A percentile compares a stretch with the other conserved stretches of the same genome.
These are phyloP conservation scores for Paramecium biaurelia DNA, from an alignment of 73 alveolate genomes.

Conservation along the genomic window DNA sequence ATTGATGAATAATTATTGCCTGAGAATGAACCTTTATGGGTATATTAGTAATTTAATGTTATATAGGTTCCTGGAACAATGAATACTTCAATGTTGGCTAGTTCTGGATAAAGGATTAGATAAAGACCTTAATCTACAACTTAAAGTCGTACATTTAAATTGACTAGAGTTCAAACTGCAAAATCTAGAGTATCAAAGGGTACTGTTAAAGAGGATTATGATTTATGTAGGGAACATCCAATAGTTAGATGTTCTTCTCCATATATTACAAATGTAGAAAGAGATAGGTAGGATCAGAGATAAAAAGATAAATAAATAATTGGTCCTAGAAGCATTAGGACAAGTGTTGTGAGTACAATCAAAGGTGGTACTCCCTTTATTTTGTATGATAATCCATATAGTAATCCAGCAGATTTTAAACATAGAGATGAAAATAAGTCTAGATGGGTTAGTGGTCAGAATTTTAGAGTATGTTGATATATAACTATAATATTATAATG, in stretches of 20 bases:
- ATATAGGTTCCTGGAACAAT: conserved; percentile 37
- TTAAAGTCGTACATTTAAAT: conserved; percentile 13
- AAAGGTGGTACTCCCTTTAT: neutral
- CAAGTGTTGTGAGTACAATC: neutral
- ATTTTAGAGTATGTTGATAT: conserved; percentile 1
- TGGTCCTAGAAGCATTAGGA: conserved; percentile 31
- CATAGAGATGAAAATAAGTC: neutral
- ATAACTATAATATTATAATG: neutral
- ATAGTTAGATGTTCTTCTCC: conserved; percentile 52
- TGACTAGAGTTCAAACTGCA: conserved; percentile 39
- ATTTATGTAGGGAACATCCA: conserved; percentile 5
- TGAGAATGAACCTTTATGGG: conserved; percentile 41
- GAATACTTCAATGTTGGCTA: neutral
- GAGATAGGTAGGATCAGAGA: conserved; percentile 9
- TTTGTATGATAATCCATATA: neutral
- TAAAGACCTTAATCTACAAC: conserved; percentile 1
- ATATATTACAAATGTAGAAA: neutral
- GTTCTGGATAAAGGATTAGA: neutral
- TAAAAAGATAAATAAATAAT: neutral
- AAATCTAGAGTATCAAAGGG: conserved; percentile 36
- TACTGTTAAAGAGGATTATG: neutral
- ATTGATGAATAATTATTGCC: conserved; percentile 4
- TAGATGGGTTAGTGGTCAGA: neutral
- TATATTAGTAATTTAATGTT: neutral
- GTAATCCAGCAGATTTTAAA: neutral